Base-by-base conservation (phyloP, 768 basidiomycete species). In the Scleroderma citrinum region DNA sequence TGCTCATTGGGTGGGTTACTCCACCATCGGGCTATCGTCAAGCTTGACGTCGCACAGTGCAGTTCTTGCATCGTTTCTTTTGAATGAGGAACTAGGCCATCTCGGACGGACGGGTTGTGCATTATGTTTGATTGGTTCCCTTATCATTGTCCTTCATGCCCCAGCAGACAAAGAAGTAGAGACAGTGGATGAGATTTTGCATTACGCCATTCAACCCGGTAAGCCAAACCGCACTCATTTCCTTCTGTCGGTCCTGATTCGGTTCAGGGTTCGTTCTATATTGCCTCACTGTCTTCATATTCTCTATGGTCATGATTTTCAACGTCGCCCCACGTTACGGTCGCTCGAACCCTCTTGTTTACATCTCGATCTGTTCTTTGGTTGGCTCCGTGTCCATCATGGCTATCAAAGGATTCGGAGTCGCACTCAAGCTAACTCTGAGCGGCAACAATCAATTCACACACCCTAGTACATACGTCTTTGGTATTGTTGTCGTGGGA, bases 381-480 rank as follows among this genome's bases (percentile, higher is more conserved):
- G 92, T 92, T 38, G 96, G 96, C 11, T 93, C 91, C 26, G 82
- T 99, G 38, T 92, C 92, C n/a, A 83, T 98, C 69, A 98, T 99
- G 96, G 87, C 92, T 36, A 88, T 97, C 76, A 99, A 99, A 72
- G 95, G 93, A 42, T 92, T 99, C 59, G 96, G 96, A 39, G 85
- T 97, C 41, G 95, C 96, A 2, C 79, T 99, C 60, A 98, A 98
- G 68, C 78, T 99, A 49, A 98, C 93, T 0, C 71, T 97, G 50
- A 77, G 81, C 10, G 94, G 95, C 40, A 89, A 90, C 63, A 99
- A 98, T 67, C 96, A 99, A 68, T 88, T 99, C 62, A 81, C 85
- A 1, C 90, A 93, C 62, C 83, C 87, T 32, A 92, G 90, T 64
- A 99, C 96, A n/a, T 99, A 97, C 66, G 81, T 98, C 21, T 95